Evolutionary conservation across 306 rosid species (phyloP), one percentile per base, ranked within the genome.

Genomic region (Mimosa pudica): DNA sequence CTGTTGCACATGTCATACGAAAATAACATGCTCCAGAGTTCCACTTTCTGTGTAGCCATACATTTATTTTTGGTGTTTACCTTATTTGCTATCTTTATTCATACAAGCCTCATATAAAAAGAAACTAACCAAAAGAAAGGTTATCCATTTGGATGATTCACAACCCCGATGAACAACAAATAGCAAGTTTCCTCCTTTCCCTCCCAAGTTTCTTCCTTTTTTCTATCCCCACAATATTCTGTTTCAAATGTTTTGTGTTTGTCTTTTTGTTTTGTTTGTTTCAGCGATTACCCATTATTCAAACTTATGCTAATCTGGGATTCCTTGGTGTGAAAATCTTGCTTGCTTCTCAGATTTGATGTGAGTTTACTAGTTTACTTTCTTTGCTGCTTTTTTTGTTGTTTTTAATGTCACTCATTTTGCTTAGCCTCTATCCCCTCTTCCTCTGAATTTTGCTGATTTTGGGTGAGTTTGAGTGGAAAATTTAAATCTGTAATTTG

Each of bases 281-380:
- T 58, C 72, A 95, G 98, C 86, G 98, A 95, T 85, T 92, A 95
- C 82, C 84, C 30, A 24, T 24, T 95, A 81, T 92, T 92, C 87
- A 94, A 92, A 91, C 93, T 94, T 83, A 86, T 94, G 79, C 87
- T 94, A 1, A 92, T 95, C 81, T 97, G 98, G 17, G 98, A 92
- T 86, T 95, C 98, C 30, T 95, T 98, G 57, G 98, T 95, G 1
- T 97, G 98, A 70, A 95, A 95, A 67, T 92, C 98, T 5, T 91
- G 98, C 76, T 77, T 95, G 87, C 98, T 95, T 80, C 97, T 95
- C 81, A 69, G 98, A 91, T 95, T 95, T 64, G 94, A 97, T 32
- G 98, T 92, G 11, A 82, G 88, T 84, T 52, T 62, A 10, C 32
- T 75, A 24, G 30, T 24, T 0, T 24, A 24, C 30, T 24, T 24